Evolutionary conservation across 1,139 yeast species (phyloP).

Genomic region (Schwanniomyces etchellsii): DNA sequence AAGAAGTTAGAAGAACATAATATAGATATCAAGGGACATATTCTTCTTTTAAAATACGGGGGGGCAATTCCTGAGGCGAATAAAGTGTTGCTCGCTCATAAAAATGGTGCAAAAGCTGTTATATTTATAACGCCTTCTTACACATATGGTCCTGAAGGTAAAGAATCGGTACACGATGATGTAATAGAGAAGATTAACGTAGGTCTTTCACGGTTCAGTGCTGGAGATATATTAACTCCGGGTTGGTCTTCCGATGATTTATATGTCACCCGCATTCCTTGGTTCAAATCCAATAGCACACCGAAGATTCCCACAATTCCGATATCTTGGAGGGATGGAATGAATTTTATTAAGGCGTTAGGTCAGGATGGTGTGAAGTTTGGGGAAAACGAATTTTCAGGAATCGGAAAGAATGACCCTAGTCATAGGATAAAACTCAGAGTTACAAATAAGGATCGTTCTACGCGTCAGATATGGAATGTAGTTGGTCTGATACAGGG

Average conservation of each 20-base stretch:
- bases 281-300: constrained; percentile 48
- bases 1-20: constrained; percentile 30
- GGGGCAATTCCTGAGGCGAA: constrained; percentile 34
- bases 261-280: constrained; percentile 28
- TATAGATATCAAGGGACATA: constrained; percentile 32
- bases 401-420: constrained; percentile 20
- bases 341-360: constrained; percentile 41
- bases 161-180: constrained; percentile 37
- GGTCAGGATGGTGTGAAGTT: constrained; percentile 42
- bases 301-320: constrained; percentile 77
- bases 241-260: constrained; percentile 62
- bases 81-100: constrained; percentile 29
- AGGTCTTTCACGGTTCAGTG: constrained; percentile 56
- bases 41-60: constrained; percentile 63
- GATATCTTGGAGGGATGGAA: constrained; percentile 67
- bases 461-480: constrained; percentile 73
- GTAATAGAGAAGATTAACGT: constrained; percentile 61
- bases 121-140: constrained; percentile 29
- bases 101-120: constrained; percentile 28
- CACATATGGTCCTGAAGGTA: constrained; percentile 14
- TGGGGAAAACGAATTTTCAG: constrained; percentile 25
- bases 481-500: constrained; percentile 77
- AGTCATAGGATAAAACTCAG: constrained; percentile 24
- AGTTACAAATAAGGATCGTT: constrained; percentile 45
- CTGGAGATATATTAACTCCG: constrained; percentile 79